Conservation (phyloP, 2,329 filamentous ascomycete species). For the Penicillium palitans region DNA sequence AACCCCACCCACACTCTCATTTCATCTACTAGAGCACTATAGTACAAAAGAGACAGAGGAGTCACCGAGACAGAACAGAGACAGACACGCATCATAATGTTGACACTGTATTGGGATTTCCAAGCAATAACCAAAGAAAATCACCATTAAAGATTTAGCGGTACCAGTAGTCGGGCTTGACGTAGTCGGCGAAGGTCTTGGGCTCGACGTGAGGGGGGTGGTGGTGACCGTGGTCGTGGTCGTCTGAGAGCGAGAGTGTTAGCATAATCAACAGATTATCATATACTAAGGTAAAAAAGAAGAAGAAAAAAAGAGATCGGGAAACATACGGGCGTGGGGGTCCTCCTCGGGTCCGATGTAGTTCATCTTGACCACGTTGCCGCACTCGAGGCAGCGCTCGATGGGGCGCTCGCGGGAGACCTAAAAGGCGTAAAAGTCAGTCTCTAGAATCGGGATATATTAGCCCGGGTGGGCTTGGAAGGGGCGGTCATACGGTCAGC, state of each 20-base stretch:
- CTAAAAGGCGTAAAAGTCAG: conserved; percentile 45
- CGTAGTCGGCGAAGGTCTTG: conserved; percentile 95
- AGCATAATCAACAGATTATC: conserved; percentile 3
- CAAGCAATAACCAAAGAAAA: conserved; percentile 5
- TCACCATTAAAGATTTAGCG: conserved; percentile 38
- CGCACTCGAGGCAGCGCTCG: conserved; percentile 96
- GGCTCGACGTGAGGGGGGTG: conserved; percentile 69
- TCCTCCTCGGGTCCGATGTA: conserved; percentile 84
- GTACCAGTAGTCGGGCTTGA: conserved; percentile 93
- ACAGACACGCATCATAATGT: conserved; percentile 23
- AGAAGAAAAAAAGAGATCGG: conserved; percentile 5
- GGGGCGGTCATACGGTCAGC: conserved; percentile 70
- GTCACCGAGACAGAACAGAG: conserved; percentile 24
- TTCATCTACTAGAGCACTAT: conserved; percentile 33
- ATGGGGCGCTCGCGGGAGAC: conserved; percentile 85
- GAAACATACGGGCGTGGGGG: conserved; percentile 55
- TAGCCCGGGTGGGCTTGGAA: neutral
- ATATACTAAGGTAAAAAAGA: neutral
- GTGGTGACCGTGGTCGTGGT: conserved; percentile 42
- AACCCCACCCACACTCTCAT: conserved; percentile 26
- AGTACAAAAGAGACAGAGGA: conserved; percentile 30
- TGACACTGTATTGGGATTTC: conserved; percentile 22
- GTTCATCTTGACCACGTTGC: conserved; percentile 96
- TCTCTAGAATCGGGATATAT: neutral
- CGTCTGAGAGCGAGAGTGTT: conserved; percentile 29